These are phyloP conservation scores for Herpetomonas tarakana DNA, from an alignment of 208 protist genomes.

Conservation along the genomic window DNA sequence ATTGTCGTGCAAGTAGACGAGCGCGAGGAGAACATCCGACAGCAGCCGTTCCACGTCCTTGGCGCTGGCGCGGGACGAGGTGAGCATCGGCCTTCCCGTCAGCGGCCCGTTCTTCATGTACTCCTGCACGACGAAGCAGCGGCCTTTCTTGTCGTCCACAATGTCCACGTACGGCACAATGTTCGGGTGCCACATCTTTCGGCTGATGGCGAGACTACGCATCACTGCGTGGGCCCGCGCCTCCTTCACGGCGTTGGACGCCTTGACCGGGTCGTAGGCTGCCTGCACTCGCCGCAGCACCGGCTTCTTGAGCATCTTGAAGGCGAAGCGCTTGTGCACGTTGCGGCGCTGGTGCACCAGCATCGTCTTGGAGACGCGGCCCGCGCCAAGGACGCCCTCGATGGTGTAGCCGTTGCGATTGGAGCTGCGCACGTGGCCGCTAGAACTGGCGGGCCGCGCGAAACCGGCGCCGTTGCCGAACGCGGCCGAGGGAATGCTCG, in stretches of 20 bases:
- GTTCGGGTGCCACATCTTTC: conserved; percentile 62
- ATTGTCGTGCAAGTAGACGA: conserved; percentile 74
- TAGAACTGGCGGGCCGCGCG: neutral
- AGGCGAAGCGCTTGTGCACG: conserved; percentile 40
- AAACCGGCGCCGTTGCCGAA: neutral
- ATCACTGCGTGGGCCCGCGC: conserved; percentile 18
- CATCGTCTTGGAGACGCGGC: conserved; percentile 54
- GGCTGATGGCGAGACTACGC: conserved; percentile 40
- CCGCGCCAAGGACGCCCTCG: conserved; percentile 40
- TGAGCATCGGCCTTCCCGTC: conserved; percentile 15
- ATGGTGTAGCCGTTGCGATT: conserved; percentile 46
- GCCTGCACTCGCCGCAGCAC: conserved; percentile 31
- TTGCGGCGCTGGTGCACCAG: conserved; percentile 52
- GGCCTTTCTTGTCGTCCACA: conserved; percentile 54
- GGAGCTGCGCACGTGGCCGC: neutral
- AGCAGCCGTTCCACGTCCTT: conserved; percentile 47
- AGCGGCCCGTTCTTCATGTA: conserved; percentile 41
- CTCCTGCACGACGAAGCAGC: conserved; percentile 65
- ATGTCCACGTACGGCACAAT: conserved; percentile 65
- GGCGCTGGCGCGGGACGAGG: conserved; percentile 3
- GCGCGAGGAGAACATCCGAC: conserved; percentile 51
- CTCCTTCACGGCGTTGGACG: conserved; percentile 10
- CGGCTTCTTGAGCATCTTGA: conserved; percentile 62
- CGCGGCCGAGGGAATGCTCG: conserved; percentile 7
- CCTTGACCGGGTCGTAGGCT: conserved; percentile 6